Conservation (phyloP, 2,329 filamentous ascomycete species). For the Aspergillus sp. region DNA sequence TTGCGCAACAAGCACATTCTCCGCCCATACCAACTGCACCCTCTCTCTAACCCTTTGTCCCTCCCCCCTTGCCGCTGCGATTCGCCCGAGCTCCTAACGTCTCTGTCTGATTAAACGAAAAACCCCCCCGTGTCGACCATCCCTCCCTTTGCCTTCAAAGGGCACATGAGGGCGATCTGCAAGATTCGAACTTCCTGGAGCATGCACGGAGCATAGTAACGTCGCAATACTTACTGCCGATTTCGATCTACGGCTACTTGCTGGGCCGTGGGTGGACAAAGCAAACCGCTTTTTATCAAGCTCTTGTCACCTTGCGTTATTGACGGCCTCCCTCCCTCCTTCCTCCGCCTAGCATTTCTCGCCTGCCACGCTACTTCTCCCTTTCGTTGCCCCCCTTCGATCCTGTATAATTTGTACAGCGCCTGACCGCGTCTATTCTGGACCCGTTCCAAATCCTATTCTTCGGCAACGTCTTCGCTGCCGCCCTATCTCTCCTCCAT, state of each 20-base stretch:
- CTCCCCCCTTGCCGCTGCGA: conserved; percentile 37
- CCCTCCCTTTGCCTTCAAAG: conserved; percentile 29
- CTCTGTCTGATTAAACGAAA: conserved; percentile 27
- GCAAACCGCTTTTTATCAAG: conserved; percentile 29
- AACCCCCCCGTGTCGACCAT: conserved; percentile 12
- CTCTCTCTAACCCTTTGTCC: conserved; percentile 26
- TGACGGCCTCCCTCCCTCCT: conserved; percentile 5
- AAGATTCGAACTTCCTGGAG: conserved; percentile 42
- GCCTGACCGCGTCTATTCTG: conserved; percentile 26
- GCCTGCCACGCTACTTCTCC: conserved; percentile 24
- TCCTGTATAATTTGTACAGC: conserved; percentile 36
- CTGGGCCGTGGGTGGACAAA: conserved; percentile 35
- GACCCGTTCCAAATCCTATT: conserved; percentile 22
- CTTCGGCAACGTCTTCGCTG: conserved; percentile 12
- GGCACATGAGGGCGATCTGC: conserved; percentile 41
- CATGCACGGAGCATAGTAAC: conserved; percentile 46
- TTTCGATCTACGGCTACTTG: conserved; percentile 30
- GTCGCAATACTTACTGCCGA: conserved; percentile 32
- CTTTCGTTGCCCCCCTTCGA: conserved; percentile 27
- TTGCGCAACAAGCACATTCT: conserved; percentile 39
- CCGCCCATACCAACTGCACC: conserved; percentile 28
- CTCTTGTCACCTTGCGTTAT: conserved; percentile 38
- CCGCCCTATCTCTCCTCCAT: conserved; percentile 18
- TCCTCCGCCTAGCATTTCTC: conserved; percentile 29
- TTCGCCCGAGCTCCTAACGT: conserved; percentile 32